Evolutionary conservation across 805 yeast species (phyloP).

Genomic region (Wickerhamomyces hampshirensis): DNA sequence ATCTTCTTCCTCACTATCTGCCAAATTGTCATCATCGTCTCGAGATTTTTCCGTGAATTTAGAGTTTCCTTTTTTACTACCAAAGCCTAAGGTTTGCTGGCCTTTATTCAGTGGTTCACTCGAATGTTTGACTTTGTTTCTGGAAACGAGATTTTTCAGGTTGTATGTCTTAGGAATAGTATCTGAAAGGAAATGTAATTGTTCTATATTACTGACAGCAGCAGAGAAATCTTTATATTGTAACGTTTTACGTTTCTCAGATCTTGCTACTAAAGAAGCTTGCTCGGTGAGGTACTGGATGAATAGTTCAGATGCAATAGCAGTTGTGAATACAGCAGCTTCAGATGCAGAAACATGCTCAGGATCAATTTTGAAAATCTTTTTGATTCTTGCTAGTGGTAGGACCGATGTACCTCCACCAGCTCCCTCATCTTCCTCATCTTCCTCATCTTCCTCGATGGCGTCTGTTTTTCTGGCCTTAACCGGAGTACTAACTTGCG

Average conservation of each 20-base stretch:
- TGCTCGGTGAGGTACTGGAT: conserved; percentile 67
- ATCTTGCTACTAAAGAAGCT: conserved; percentile 59
- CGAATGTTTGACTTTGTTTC: conserved; percentile 32
- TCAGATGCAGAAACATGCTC: conserved; percentile 64
- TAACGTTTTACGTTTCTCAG: conserved; percentile 64
- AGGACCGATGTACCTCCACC: conserved; percentile 33
- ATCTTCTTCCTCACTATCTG: conserved; percentile 23
- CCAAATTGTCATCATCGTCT: conserved; percentile 21
- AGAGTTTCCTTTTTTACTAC: conserved; percentile 6
- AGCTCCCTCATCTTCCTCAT: conserved; percentile 25
- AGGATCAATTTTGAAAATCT: conserved; percentile 71
- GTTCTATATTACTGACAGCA: conserved; percentile 56
- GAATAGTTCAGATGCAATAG: conserved; percentile 75
- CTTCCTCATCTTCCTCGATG: conserved; percentile 8
- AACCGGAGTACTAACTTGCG: conserved; percentile 1
- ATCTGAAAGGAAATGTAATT: conserved; percentile 57
- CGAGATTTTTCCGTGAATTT: conserved; percentile 1
- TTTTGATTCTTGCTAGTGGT: conserved; percentile 66
- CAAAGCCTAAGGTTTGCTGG: conserved; percentile 35
- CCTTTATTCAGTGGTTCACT: conserved; percentile 32
- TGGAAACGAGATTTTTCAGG: conserved; percentile 42
- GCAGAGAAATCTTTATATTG: conserved; percentile 64
- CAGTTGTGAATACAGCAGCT: conserved; percentile 68
- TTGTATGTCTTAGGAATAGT: conserved; percentile 61
- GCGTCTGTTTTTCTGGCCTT: conserved; percentile 5